Percentiles rank a stretch among this genome's conserved stretches.
Conservation (phyloP, 805 yeast genomes). For the Metschnikowia picachoensis region DNA sequence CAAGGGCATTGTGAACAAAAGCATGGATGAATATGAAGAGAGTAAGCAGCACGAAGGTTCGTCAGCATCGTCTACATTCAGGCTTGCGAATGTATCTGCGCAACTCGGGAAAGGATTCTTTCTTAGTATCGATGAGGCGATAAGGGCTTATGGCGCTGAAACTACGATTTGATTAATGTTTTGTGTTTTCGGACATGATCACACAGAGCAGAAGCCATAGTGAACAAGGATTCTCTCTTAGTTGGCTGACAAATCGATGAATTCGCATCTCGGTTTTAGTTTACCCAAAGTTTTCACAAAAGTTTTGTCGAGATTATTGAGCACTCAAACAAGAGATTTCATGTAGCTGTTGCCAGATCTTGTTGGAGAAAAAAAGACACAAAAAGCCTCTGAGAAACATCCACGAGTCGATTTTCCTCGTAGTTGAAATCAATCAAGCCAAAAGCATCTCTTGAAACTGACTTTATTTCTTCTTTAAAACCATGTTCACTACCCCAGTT, state of each 20-base stretch:
- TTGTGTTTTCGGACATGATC: too few species aligned
- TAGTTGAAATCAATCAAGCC: too few species aligned
- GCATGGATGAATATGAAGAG: slow-evolving; percentile 6
- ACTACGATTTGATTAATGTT: not conserved
- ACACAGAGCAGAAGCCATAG: too few species aligned
- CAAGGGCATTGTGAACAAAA: slow-evolving; percentile 22
- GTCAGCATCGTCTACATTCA: not conserved
- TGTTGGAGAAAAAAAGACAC: too few species aligned
- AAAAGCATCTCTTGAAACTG: not conserved
- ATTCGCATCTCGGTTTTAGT: too few species aligned
- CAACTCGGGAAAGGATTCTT: slow-evolving; percentile 33
- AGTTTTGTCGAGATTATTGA: too few species aligned
- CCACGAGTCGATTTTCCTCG: too few species aligned
- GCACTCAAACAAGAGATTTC: too few species aligned
- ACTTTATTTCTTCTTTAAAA: not conserved
- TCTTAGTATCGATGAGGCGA: slow-evolving; percentile 55
- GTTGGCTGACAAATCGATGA: not conserved
- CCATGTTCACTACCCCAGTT: not conserved
- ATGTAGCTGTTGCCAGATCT: too few species aligned
- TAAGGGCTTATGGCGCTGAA: slow-evolving; percentile 29
- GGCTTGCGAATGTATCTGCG: slow-evolving; percentile 11
- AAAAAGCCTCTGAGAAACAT: too few species aligned
- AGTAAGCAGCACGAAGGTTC: not conserved
- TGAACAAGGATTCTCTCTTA: too few species aligned
- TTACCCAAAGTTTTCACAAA: too few species aligned